Evolutionary conservation across 768 basidiomycete species (phyloP).

Genomic region (Austroboletus eburneus): DNA sequence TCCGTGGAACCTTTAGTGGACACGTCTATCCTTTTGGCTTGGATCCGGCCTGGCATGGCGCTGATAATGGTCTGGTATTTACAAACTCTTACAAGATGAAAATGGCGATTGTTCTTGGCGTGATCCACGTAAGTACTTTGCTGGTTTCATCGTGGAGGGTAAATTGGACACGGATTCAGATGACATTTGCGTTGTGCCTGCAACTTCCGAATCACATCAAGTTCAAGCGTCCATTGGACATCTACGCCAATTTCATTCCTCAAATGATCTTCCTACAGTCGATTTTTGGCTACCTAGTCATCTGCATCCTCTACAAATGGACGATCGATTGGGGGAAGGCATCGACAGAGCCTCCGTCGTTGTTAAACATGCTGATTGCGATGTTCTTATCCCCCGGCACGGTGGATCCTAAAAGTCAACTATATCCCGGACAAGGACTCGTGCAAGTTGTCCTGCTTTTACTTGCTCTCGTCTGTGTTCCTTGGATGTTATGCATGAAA

Average conservation of each 20-base stretch:
- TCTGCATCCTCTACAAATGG: constrained; percentile 99
- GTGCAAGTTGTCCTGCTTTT: constrained; percentile 78
- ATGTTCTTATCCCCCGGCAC: constrained; percentile 94
- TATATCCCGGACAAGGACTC: constrained; percentile 85
- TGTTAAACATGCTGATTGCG: constrained; percentile 92
- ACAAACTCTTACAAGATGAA: constrained; percentile 99
- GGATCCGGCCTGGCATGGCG: constrained; percentile 93
- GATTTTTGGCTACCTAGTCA: constrained; percentile 93
- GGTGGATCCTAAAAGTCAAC: constrained; percentile 59
- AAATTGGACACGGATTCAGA: constrained; percentile 46
- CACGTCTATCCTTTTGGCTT: constrained; percentile 88
- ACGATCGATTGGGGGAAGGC: constrained; percentile 82
- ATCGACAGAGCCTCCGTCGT: constrained; percentile 70
- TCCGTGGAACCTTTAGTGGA: constrained; percentile 52
- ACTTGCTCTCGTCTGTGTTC: constrained; percentile 83
- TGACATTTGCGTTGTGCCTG: constrained; percentile 97
- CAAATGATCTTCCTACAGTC: constrained; percentile 97
- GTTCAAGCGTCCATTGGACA: constrained; percentile 83
- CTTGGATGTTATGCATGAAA: constrained; percentile 90
- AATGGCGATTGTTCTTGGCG: constrained; percentile 94
- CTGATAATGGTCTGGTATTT: constrained; percentile 89
- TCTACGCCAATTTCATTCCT: constrained; percentile 94
- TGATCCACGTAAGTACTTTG: constrained; percentile 74
- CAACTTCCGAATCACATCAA: constrained; percentile 94
- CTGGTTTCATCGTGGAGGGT: constrained; percentile 1